Percentiles rank a stretch among this genome's conserved stretches.
These are phyloP conservation scores for Eragrostis nindensis DNA, from an alignment of 176 grass and related monocot species.

Conservation along the genomic window DNA sequence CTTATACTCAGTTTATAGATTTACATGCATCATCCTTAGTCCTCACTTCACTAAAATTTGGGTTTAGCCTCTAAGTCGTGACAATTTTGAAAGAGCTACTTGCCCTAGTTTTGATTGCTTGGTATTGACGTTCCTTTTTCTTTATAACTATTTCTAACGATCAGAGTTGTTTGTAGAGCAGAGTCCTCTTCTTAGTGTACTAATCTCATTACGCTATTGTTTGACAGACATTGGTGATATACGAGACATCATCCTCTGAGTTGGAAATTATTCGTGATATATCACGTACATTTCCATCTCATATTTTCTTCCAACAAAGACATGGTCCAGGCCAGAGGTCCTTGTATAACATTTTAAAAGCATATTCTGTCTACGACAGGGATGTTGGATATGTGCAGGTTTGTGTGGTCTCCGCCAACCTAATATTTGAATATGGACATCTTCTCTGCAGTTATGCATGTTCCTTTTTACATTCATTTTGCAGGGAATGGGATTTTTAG, in stretches of 20 bases:
- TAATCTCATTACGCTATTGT: neutral
- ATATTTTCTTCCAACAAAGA: constrained; percentile 98
- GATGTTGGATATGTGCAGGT: constrained; percentile 99
- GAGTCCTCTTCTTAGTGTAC: neutral
- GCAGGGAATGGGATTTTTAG: constrained; percentile 99
- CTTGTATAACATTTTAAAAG: constrained; percentile 96
- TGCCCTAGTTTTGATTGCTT: neutral
- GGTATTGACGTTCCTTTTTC: neutral
- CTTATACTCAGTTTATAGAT: neutral
- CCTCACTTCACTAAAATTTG: neutral
- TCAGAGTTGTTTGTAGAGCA: neutral
- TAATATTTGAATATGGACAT: constrained; percentile 12
- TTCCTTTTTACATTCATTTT: constrained; percentile 15
- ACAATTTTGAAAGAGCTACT: neutral
- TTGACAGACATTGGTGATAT: constrained; percentile 89
- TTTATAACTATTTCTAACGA: neutral
- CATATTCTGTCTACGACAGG: constrained; percentile 95
- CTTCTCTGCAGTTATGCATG: constrained; percentile 37
- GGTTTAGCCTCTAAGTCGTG: neutral
- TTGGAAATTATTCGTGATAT: constrained; percentile 98
- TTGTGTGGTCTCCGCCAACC: constrained; percentile 19
- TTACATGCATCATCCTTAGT: neutral
- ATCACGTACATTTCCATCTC: constrained; percentile 97
- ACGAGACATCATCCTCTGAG: constrained; percentile 92
- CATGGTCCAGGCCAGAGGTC: constrained; percentile 97